These are phyloP conservation scores for Edaphochlamys debaryana DNA, from an alignment of 139 green algal genomes.

Conservation along the genomic window DNA sequence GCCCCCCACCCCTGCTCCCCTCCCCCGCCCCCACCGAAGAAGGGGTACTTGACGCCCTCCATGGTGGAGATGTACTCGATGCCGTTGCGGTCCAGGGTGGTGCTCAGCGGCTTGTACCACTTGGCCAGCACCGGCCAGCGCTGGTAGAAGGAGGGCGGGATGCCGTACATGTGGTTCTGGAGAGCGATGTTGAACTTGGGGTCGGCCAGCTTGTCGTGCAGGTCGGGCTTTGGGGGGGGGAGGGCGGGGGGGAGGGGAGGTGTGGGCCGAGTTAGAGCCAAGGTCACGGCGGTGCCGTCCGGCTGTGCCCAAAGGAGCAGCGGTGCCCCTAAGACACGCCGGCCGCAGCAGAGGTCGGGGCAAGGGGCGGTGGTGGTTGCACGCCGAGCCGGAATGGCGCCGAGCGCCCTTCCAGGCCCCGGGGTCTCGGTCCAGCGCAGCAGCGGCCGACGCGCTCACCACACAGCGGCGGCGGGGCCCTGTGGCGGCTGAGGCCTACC, in stretches of 20 bases:
- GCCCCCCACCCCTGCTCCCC: background rate
- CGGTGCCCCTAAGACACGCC: too few species aligned
- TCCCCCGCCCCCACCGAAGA: constrained; percentile 62
- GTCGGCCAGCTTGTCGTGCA: constrained; percentile 66
- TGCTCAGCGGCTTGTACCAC: constrained; percentile 71
- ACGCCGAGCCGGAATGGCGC: too few species aligned
- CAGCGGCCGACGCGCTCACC: too few species aligned
- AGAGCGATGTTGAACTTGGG: constrained; percentile 74
- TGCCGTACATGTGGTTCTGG: constrained; percentile 87
- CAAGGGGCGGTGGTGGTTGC: too few species aligned
- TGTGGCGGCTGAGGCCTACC: too few species aligned
- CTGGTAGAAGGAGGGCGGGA: constrained; percentile 77
- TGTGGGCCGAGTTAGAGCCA: background rate
- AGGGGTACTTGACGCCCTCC: constrained; percentile 85
- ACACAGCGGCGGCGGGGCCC: too few species aligned
- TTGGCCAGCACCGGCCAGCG: constrained; percentile 68
- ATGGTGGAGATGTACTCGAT: constrained; percentile 81
- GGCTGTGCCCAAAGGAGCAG: too few species aligned
- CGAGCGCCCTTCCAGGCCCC: too few species aligned
- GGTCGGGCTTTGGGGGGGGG: constrained; percentile 40
- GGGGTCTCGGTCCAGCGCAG: too few species aligned
- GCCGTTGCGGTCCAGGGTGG: constrained; percentile 76
- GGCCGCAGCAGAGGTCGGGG: too few species aligned
- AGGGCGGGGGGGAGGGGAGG: too few species aligned
- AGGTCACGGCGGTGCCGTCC: background rate